Conservation (phyloP, 768 basidiomycete species). For the Hemileccinum rubropunctum region DNA sequence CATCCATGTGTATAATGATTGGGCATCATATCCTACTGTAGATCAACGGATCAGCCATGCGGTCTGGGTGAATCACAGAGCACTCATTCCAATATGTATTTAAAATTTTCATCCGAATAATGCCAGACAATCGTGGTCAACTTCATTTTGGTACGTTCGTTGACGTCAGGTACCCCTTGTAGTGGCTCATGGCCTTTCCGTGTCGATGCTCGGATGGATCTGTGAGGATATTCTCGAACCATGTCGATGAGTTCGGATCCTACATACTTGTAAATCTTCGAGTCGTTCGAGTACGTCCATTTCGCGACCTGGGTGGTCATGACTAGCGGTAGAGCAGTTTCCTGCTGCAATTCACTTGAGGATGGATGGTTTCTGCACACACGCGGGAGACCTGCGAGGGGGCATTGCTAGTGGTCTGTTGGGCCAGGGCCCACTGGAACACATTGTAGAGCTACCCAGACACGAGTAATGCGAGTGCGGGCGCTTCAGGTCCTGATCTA, state of each 20-base stretch:
- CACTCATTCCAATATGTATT: constrained; percentile 88
- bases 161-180: constrained; percentile 70
- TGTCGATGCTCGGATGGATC: constrained; percentile 33
- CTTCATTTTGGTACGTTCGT: constrained; percentile 61
- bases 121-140: constrained; percentile 96
- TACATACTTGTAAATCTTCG: too few relatives aligned
- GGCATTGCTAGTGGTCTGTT: constrained; percentile 41
- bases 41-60: constrained; percentile 19
- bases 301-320: constrained; percentile 37
- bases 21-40: constrained; percentile 81
- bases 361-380: constrained; percentile 31
- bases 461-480: constrained; percentile 69
- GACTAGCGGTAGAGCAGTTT: constrained; percentile 42
- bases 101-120: constrained; percentile 98
- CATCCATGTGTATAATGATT: constrained; percentile 92
- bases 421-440: constrained; percentile 64
- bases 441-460: constrained; percentile 60
- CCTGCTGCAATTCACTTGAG: constrained; percentile 42
- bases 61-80: not conserved
- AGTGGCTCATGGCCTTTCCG: constrained; percentile 48
- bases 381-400: constrained; percentile 32
- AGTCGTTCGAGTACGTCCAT: too few relatives aligned
- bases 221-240: constrained; percentile 47
- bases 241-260: constrained; percentile 40
- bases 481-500: constrained; percentile 52